phyloP scores from a whole-genome alignment of 169 alveolate species.

The Plasmodium gonderi region DNA sequence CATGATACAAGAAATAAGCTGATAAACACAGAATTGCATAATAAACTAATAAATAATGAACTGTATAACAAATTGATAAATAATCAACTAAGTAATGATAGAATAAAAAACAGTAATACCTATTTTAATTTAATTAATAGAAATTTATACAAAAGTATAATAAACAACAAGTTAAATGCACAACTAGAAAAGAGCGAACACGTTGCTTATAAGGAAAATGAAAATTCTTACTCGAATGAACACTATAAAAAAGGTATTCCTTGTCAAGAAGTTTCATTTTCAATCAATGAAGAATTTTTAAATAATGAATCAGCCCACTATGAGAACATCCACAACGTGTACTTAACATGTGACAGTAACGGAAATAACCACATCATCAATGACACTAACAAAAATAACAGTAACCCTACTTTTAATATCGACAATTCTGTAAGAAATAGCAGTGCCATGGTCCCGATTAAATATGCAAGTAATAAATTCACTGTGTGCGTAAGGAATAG shows the following conservation, averaged over 20 bases:
- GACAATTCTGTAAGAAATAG: too few species aligned
- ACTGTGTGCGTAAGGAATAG: too few species aligned
- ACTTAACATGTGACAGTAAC: background rate
- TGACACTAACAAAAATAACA: background rate
- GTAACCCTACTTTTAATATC: background rate
- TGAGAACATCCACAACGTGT: background rate
- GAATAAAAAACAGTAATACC: background rate
- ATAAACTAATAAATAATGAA: conserved; percentile 1
- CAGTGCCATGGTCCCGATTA: too few species aligned
- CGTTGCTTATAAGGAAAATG: background rate
- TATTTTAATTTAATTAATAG: conserved; percentile 21
- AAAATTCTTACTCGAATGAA: background rate
- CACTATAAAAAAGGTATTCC: background rate
- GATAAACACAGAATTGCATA: conserved; percentile 5
- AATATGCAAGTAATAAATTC: too few species aligned
- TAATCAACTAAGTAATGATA: background rate
- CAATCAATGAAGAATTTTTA: background rate
- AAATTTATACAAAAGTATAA: background rate
- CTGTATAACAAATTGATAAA: conserved; percentile 16
- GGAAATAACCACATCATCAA: background rate
- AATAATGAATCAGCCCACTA: background rate
- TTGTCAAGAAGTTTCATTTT: background rate
- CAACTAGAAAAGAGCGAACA: background rate
- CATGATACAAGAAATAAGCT: background rate
- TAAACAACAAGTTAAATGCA: background rate